Percentiles rank a stretch among this genome's conserved stretches.
These are phyloP conservation scores for Colletotrichum tanaceti DNA, from an alignment of 2,329 filamentous ascomycete species.

Conservation along the genomic window DNA sequence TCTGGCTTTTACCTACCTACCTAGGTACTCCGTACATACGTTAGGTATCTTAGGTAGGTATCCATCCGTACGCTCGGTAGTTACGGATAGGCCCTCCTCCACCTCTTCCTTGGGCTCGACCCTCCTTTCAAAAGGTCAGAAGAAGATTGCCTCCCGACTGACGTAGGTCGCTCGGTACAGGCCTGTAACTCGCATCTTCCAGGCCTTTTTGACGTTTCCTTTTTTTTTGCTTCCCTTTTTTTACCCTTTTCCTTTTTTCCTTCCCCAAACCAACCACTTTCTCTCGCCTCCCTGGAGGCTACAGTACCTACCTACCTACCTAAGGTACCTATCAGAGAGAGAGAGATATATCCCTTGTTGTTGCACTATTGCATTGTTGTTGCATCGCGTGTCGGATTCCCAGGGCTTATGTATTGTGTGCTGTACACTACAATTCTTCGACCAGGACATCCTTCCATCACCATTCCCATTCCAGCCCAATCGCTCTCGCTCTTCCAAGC, in stretches of 20 bases:
- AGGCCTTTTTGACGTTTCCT: neutral
- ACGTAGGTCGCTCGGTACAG: constrained; percentile 31
- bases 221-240: neutral
- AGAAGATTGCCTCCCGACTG: constrained; percentile 29
- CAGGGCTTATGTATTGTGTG: neutral
- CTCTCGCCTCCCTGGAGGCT: no score
- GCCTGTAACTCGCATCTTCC: constrained; percentile 2
- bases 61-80: no score
- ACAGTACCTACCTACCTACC: no score
- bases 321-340: neutral
- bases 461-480: neutral
- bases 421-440: neutral
- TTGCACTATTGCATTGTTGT: neutral
- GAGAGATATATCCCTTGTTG: neutral
- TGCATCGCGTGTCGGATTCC: constrained; percentile 11
- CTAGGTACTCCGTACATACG: no score
- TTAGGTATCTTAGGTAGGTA: no score
- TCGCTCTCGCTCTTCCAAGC: neutral
- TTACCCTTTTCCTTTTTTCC: neutral
- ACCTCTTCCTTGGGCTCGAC: constrained; percentile 17
- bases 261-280: no score
- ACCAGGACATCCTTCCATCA: constrained; percentile 16
- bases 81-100: constrained; percentile 12
- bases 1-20: constrained; percentile 1
- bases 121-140: constrained; percentile 36